A percentile compares a stretch with the other conserved stretches of the same genome.
Evolutionary conservation across 352 stramenopile species (phyloP).

Genomic region (Pythium brachiatum): DNA sequence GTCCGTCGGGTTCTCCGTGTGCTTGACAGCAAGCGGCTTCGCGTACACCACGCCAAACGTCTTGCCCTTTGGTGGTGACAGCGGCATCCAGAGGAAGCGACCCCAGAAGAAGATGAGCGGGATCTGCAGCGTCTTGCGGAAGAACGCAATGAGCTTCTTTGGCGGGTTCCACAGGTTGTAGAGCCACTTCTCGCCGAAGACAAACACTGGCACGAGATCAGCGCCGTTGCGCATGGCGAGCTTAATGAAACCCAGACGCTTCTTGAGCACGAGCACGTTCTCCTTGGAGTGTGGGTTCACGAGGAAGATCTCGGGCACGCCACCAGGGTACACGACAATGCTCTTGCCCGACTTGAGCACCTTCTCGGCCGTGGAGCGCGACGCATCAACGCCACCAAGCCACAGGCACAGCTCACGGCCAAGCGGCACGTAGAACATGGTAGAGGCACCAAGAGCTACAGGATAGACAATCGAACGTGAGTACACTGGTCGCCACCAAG

Average conservation of each 20-base stretch:
- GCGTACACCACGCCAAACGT: conserved; percentile 71
- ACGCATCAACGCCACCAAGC: conserved; percentile 71
- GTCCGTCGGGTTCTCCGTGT: conserved; percentile 53
- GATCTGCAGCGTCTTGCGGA: conserved; percentile 64
- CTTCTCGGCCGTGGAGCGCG: conserved; percentile 60
- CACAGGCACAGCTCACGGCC: conserved; percentile 60
- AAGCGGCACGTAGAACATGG: conserved; percentile 66
- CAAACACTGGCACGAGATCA: conserved; percentile 67
- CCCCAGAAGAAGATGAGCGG: conserved; percentile 78
- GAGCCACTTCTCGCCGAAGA: conserved; percentile 78
- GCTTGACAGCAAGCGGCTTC: conserved; percentile 55
- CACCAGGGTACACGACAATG: conserved; percentile 68
- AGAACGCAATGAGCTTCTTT: conserved; percentile 48
- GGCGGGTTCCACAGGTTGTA: conserved; percentile 77
- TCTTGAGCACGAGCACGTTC: conserved; percentile 65
- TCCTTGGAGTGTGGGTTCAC: conserved; percentile 64
- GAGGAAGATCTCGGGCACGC: conserved; percentile 73
- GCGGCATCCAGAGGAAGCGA: conserved; percentile 71
- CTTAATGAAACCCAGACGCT: conserved; percentile 73
- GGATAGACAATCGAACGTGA: neutral
- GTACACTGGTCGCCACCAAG: neutral
- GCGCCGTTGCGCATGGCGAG: conserved; percentile 67
- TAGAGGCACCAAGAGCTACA: conserved; percentile 51
- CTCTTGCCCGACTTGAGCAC: conserved; percentile 59
- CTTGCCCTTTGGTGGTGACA: conserved; percentile 53